Evolutionary conservation across 2,329 filamentous ascomycete genomes (phyloP), one percentile per base, ranked within the genome.

Genomic region (Talaromyces verruculosus): DNA sequence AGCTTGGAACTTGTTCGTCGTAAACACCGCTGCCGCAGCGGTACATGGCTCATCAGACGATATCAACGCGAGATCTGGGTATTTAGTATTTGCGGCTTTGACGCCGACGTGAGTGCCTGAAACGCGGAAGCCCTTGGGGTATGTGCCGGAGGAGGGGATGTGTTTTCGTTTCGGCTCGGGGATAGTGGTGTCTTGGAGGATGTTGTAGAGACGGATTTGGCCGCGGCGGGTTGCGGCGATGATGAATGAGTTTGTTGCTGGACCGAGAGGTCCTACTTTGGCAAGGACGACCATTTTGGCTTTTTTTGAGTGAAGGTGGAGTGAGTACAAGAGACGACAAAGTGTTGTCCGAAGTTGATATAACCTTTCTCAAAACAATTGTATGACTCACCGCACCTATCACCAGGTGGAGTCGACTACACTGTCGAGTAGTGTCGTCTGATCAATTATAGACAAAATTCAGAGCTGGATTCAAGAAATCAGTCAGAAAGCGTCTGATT

Each of bases 1-100:
- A 19, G 95, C 95, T 80, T 97, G 93, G 81, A 99, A 99, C 79
- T 94, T 93, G 83, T 99, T 99, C 79, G 93, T 96, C 64, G 95
- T 99, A 82, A 98, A 97, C 55, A 98, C 93, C 6, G 93, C 95
- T 0, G 93, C 92, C 10, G 90, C 92, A 7, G 90, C 93, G 6
- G 91, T 86, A 78, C 93, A 97, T 64, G 93, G 92, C 62, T 84
- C 85, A 73, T 97, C 92, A 6, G 95, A 98, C 19, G 90, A 89
- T 69, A 99, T 86, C 70, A 99, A 85, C 41, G 93, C 92, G 60
- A 99, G 86, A 77, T 99, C 95, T 37, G 94, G 93, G 79, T 93
- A 93, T 69, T 87, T 91, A 61, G 91, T 97, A 81, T 98, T 98
- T 70, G 89, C 89, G 15, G 93, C 88, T 82, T 99, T 99, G 72